These are phyloP conservation scores for Gynandropsis gynandra DNA, from an alignment of 345 rosid species.

Conservation along the genomic window DNA sequence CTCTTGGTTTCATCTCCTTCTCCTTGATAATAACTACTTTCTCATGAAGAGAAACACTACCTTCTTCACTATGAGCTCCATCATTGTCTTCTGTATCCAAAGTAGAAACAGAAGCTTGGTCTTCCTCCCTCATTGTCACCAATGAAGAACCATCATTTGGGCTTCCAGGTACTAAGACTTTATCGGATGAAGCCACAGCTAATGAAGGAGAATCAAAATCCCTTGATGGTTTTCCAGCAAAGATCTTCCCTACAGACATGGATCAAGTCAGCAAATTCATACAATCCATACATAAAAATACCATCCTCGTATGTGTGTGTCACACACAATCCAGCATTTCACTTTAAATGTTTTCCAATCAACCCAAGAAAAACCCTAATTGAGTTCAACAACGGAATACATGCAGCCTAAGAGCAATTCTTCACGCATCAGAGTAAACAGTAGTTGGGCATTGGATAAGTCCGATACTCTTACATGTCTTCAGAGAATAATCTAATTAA, in stretches of 20 bases:
- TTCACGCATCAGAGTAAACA: no score
- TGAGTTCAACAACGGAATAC: no score
- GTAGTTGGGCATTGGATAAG: no score
- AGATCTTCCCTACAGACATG: conserved; percentile 68
- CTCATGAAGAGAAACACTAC: conserved; percentile 15
- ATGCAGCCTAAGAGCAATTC: no score
- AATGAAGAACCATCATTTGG: conserved; percentile 38
- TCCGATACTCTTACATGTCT: no score
- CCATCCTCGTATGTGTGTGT: not conserved
- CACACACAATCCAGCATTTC: no score
- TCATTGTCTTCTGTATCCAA: conserved; percentile 23
- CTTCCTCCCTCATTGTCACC: conserved; percentile 38
- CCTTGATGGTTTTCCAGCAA: conserved; percentile 49
- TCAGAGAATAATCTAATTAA: no score
- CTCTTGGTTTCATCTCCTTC: conserved; percentile 32
- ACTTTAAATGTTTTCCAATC: no score
- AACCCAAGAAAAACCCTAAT: no score
- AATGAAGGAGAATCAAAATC: conserved; percentile 43
- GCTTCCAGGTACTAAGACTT: conserved; percentile 59
- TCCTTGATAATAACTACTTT: conserved; percentile 22
- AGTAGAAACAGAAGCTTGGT: conserved; percentile 23
- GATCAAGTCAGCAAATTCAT: conserved; percentile 23
- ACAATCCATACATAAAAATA: not conserved
- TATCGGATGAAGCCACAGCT: conserved; percentile 46
- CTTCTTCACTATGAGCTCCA: conserved; percentile 19